phyloP scores from a whole-genome alignment of 345 rosid species.

The Turritis glabra region DNA sequence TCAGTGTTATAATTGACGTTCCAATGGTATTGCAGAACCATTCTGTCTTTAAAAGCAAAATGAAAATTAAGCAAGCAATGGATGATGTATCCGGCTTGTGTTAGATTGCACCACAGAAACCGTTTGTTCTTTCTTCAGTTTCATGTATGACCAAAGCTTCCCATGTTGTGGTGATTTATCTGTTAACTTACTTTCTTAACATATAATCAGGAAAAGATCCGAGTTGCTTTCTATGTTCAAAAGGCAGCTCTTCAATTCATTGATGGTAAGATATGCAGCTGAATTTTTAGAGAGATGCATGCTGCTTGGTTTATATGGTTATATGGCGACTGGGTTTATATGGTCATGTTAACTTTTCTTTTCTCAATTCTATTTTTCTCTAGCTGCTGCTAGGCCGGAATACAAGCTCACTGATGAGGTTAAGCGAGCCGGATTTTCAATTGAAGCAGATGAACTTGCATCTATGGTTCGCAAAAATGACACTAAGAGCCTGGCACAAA shows the following conservation, averaged over 20 bases:
- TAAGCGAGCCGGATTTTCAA: constrained; percentile 58
- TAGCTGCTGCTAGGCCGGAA: constrained; percentile 54
- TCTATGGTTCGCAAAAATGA: constrained; percentile 65
- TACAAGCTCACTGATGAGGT: constrained; percentile 61
- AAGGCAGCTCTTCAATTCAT: constrained; percentile 84
- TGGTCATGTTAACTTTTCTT: background rate
- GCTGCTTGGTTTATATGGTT: background rate
- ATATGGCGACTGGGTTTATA: background rate
- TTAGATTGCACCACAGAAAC: constrained; percentile 3
- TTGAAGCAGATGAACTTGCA: constrained; percentile 75
- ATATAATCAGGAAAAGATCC: constrained; percentile 71
- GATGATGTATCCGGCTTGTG: background rate
- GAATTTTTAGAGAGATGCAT: constrained; percentile 12
- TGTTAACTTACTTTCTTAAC: constrained; percentile 29
- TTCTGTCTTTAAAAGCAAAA: background rate
- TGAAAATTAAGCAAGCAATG: constrained; percentile 4
- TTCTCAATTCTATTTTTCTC: constrained; percentile 24
- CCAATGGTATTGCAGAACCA: background rate
- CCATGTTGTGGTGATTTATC: constrained; percentile 15
- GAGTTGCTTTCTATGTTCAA: constrained; percentile 78
- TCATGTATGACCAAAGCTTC: constrained; percentile 9
- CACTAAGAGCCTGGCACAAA: constrained; percentile 43
- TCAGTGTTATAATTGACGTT: background rate
- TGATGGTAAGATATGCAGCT: constrained; percentile 61
- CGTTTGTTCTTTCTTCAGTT: background rate